Evolutionary conservation across 2,329 filamentous ascomycete genomes (phyloP).

Genomic region (Westerdykella ornata): DNA sequence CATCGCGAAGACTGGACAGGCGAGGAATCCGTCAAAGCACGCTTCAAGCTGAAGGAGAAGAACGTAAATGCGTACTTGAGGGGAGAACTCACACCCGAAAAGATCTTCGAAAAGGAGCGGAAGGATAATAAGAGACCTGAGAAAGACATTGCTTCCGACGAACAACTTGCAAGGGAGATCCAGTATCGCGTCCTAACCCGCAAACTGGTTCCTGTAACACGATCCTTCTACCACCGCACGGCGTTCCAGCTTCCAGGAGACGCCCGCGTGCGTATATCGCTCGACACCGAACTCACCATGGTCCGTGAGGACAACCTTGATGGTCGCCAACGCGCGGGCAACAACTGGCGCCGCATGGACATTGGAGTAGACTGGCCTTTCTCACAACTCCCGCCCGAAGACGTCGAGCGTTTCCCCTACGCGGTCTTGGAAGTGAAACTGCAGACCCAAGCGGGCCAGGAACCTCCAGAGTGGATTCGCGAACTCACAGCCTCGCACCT

Average conservation of each 20-base stretch:
- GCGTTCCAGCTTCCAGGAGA: slow-evolving; percentile 97
- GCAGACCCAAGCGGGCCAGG: slow-evolving; percentile 90
- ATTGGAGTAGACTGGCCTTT: slow-evolving; percentile 97
- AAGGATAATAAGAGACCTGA: slow-evolving; percentile 91
- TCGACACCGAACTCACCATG: slow-evolving; percentile 95
- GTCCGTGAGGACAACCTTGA: slow-evolving; percentile 91
- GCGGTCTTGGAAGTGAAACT: slow-evolving; percentile 95
- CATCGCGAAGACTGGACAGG: slow-evolving; percentile 99
- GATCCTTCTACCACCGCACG: slow-evolving; percentile 96
- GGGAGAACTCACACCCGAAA: slow-evolving; percentile 75
- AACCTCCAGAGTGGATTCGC: slow-evolving; percentile 93
- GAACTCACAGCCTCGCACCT: slow-evolving; percentile 89
- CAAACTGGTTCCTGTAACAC: slow-evolving; percentile 78
- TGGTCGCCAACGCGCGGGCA: slow-evolving; percentile 64
- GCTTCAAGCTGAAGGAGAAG: slow-evolving; percentile 94
- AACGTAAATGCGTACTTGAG: slow-evolving; percentile 86
- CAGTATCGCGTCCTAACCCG: slow-evolving; percentile 89
- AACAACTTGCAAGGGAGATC: slow-evolving; percentile 82
- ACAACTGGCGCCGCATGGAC: slow-evolving; percentile 95
- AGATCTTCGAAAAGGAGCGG: slow-evolving; percentile 93
- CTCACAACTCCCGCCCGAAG: slow-evolving; percentile 73
- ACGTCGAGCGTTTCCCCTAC: slow-evolving; percentile 89
- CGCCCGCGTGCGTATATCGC: slow-evolving; percentile 88
- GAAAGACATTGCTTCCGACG: slow-evolving; percentile 84
- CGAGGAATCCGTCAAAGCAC: slow-evolving; percentile 96